A percentile compares a stretch with the other conserved stretches of the same genome.
Conservation (phyloP, 495 filamentous ascomycete species). For the Sphaerosporella brunnea region DNA sequence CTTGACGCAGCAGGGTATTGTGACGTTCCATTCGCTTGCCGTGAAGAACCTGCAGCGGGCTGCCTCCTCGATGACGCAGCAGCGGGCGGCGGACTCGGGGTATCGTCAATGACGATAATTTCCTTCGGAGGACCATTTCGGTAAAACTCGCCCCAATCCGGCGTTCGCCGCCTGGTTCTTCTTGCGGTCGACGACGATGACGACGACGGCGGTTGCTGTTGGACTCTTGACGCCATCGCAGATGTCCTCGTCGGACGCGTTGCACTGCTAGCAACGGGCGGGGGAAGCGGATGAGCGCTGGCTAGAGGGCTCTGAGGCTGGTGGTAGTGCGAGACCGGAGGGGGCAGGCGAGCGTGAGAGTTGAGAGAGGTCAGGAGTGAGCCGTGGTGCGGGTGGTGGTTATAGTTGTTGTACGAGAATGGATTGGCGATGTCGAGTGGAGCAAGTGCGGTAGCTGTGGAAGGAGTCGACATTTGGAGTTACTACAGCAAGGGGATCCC, state of each 20-base stretch:
- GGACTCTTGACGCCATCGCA: conserved; percentile 23
- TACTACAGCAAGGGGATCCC: background rate
- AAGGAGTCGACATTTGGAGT: conserved; percentile 46
- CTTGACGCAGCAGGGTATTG: background rate
- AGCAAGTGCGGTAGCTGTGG: conserved; percentile 48
- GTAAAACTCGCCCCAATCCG: conserved; percentile 82
- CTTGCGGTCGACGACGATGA: conserved; percentile 1
- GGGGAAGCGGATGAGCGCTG: conserved; percentile 27
- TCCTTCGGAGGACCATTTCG: conserved; percentile 84
- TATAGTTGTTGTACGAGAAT: conserved; percentile 36
- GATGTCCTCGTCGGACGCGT: conserved; percentile 18
- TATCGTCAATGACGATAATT: conserved; percentile 89
- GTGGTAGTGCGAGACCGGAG: conserved; percentile 15
- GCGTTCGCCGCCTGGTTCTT: conserved; percentile 30
- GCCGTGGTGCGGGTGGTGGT: conserved; percentile 37
- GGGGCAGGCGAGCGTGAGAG: conserved; percentile 17
- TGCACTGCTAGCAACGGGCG: conserved; percentile 19
- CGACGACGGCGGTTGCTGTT: conserved; percentile 14
- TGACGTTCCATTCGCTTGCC: background rate
- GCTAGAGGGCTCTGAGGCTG: conserved; percentile 16
- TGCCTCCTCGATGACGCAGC: conserved; percentile 10
- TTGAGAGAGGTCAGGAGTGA: conserved; percentile 14
- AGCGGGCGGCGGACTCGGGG: conserved; percentile 42
- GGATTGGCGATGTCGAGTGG: conserved; percentile 35
- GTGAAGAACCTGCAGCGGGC: conserved; percentile 1